Evolutionary conservation across 2,329 filamentous ascomycete species (phyloP), one percentile per base, ranked within the genome.

Genomic region (Penicillium sp.): DNA sequence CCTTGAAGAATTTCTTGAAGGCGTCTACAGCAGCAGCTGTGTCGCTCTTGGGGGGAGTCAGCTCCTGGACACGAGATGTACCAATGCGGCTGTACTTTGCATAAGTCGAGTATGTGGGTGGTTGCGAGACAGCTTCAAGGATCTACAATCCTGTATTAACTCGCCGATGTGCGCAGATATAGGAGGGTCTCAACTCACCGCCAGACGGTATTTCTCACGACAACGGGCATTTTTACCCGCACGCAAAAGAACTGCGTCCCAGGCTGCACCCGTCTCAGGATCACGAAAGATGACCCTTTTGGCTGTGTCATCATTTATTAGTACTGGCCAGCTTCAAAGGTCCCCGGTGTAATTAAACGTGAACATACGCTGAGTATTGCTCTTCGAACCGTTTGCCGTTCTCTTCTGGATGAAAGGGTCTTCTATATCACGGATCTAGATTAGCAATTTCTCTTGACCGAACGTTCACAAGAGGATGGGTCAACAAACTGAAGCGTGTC

Each of bases 261-360:
- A 92, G 4, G 79, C 74, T 71, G 92, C 91, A 52, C 82, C 84
- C 0, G 83, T 70, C 14, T 49, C 83, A 3, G 69, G 58, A 71
- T 95, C 91, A 19, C 75, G 77, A 74, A 89, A 92, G 62, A 90
- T 74, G 61, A 86, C 87, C 69, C 87, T 86, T n/a, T 85, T 78
- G 37, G 81, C 87, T 89, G 49, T 59, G 19, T 33, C 30, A 16
- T 8, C 26, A 33, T 35, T 33, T 33, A 16, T 55, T 10, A 55
- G 38, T 43, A 13, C 25, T 33, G 19, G 25, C 8, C 4, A 16
- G 11, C 13, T 3, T 25, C 42, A 16, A 43, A 13, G 22, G 11
- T 22, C 53, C 8, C 8, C 10, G 7, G 6, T 38, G 14, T 19
- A 16, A 22, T 6, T 1, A 33, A 48, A 48, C 4, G 19, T 38